A percentile compares a stretch with the other conserved stretches of the same genome.
phyloP scores from a whole-genome alignment of 371 early-diverging fungal genomes.

The Saksenaea vasiformis region DNA sequence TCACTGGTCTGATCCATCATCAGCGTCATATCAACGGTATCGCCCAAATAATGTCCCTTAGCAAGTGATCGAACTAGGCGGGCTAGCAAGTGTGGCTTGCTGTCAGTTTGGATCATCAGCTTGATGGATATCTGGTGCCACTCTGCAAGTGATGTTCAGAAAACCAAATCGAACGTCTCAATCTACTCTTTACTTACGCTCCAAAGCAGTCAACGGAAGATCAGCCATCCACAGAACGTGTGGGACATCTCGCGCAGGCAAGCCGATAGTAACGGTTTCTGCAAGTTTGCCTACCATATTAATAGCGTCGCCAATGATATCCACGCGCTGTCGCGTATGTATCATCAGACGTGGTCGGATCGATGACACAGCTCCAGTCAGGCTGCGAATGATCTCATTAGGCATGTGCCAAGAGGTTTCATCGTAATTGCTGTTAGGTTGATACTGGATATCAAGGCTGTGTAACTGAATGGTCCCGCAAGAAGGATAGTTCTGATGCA shows the following conservation, averaged over 20 bases:
- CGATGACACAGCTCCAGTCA: slow-evolving; percentile 17
- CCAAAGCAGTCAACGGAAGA: slow-evolving; percentile 47
- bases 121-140: slow-evolving; percentile 59
- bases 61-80: slow-evolving; percentile 53
- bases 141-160: slow-evolving; percentile 31
- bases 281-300: slow-evolving; percentile 19
- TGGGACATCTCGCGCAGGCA: slow-evolving; percentile 49
- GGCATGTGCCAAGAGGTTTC: neutral
- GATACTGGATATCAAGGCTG: slow-evolving; percentile 15
- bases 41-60: slow-evolving; percentile 57
- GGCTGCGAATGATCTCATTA: slow-evolving; percentile 12
- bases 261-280: slow-evolving; percentile 35
- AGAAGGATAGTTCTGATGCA: slow-evolving; percentile 5
- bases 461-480: slow-evolving; percentile 17
- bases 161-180: neutral
- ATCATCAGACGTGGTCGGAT: slow-evolving; percentile 30
- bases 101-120: slow-evolving; percentile 55
- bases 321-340: slow-evolving; percentile 15
- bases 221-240: slow-evolving; percentile 55
- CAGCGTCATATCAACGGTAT: slow-evolving; percentile 53
- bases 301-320: slow-evolving; percentile 8
- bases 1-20: slow-evolving; percentile 60
- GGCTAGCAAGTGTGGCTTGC: slow-evolving; percentile 53
- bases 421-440: neutral
- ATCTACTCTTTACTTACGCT: slow-evolving; percentile 41